phyloP scores from a whole-genome alignment of 2,329 filamentous ascomycete genomes.

The Torrubiellomyces zombiae region DNA sequence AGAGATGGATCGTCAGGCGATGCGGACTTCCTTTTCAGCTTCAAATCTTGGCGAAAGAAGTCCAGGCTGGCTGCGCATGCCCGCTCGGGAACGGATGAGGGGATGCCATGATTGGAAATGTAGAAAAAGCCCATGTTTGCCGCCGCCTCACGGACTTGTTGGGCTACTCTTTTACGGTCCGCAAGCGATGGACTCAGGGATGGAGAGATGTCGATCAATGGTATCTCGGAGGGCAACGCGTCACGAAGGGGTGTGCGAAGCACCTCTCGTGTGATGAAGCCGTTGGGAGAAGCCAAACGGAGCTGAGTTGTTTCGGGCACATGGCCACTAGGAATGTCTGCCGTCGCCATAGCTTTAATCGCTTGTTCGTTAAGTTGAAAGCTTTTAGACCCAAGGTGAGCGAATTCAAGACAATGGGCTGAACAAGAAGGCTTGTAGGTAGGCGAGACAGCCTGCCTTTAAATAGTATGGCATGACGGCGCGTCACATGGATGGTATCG shows the following conservation, averaged over 20 bases:
- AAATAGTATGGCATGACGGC: too few relatives aligned
- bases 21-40: conserved; percentile 22
- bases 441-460: too few relatives aligned
- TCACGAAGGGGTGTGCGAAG: conserved; percentile 19
- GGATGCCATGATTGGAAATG: conserved; percentile 31
- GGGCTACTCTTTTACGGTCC: conserved; percentile 22
- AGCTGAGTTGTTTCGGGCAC: conserved; percentile 13
- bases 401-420: too few relatives aligned
- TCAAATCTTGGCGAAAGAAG: conserved; percentile 31
- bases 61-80: conserved; percentile 16
- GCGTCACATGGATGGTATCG: too few relatives aligned
- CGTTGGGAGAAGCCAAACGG: conserved; percentile 19
- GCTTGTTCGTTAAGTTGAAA: too few relatives aligned
- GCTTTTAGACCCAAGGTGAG: too few relatives aligned
- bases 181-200: conserved; percentile 19
- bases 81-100: conserved; percentile 12
- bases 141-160: conserved; percentile 25
- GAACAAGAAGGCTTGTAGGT: too few relatives aligned
- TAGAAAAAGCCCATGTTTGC: conserved; percentile 39
- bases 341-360: conserved; percentile 4
- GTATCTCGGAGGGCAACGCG: conserved; percentile 27
- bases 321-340: too few relatives aligned
- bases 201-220: conserved; percentile 32
- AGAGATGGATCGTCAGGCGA: conserved; percentile 22
- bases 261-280: conserved; percentile 19